Evolutionary conservation across 2,329 filamentous ascomycete genomes (phyloP).

Genomic region (Xylariomycetidae sp.): DNA sequence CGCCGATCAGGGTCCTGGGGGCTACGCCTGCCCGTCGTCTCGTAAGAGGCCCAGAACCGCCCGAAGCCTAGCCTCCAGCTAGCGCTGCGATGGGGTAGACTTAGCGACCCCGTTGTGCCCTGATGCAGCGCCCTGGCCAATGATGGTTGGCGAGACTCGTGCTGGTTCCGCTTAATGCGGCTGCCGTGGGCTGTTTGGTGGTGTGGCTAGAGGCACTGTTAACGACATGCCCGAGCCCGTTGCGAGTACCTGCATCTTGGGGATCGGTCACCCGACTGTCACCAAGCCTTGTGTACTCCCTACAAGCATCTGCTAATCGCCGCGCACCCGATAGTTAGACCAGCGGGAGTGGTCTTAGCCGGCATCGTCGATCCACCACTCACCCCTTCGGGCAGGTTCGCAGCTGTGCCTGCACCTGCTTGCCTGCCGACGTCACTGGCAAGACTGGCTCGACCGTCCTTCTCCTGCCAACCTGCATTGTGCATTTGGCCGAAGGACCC

Average conservation of each 20-base stretch:
- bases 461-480: too few relatives aligned
- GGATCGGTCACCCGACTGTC: neutral
- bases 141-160: neutral
- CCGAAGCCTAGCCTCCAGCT: neutral
- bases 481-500: too few relatives aligned
- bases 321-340: too few relatives aligned
- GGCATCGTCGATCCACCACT: neutral
- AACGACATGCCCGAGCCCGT: neutral
- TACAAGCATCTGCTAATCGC: too few relatives aligned
- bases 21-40: constrained; percentile 2
- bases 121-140: neutral
- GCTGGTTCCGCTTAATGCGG: neutral
- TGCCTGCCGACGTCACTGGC: too few relatives aligned
- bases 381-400: too few relatives aligned
- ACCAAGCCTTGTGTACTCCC: too few relatives aligned
- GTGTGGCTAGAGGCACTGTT: neutral
- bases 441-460: too few relatives aligned
- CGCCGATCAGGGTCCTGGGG: constrained; percentile 10
- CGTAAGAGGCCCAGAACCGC: neutral
- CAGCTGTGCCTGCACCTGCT: too few relatives aligned
- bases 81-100: too few relatives aligned
- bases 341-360: too few relatives aligned
- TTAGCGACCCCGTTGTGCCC: too few relatives aligned
- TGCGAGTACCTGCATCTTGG: neutral
- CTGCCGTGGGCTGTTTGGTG: neutral